Conservation (phyloP, 306 rosid species). For the peach (Prunus persica) region DNA sequence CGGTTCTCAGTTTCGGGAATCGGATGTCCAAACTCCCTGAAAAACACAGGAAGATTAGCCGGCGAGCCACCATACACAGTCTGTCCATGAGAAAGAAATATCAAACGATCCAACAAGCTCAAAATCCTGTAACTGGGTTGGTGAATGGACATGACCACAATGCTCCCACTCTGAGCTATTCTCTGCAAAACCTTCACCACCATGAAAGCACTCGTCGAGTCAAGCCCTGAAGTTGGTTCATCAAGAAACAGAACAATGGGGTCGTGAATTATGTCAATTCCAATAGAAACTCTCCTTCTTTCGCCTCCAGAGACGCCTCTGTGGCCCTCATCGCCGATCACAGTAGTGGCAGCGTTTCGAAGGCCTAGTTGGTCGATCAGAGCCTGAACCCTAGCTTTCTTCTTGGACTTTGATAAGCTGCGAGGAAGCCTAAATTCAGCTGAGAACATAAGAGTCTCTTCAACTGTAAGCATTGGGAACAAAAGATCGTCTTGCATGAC, state of each 20-base stretch:
- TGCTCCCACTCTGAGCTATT: constrained; percentile 86
- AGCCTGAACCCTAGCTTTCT: constrained; percentile 71
- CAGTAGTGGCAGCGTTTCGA: constrained; percentile 56
- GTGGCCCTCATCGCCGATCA: constrained; percentile 89
- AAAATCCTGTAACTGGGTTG: constrained; percentile 90
- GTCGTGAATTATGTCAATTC: constrained; percentile 84
- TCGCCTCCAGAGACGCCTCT: constrained; percentile 91
- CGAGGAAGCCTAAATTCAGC: constrained; percentile 90
- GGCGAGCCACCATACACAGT: constrained; percentile 77
- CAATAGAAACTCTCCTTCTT: constrained; percentile 86
- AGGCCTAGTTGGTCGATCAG: constrained; percentile 81
- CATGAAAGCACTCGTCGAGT: constrained; percentile 92
- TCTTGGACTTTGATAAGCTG: constrained; percentile 66
- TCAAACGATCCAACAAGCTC: constrained; percentile 58
- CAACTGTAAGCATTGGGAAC: constrained; percentile 92
- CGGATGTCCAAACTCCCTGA: constrained; percentile 69
- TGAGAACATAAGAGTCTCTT: constrained; percentile 90
- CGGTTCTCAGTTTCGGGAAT: constrained; percentile 78
- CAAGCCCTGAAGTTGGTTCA: constrained; percentile 90
- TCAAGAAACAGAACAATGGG: constrained; percentile 82
- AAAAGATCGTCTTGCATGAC: constrained; percentile 98
- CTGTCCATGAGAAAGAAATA: constrained; percentile 82
- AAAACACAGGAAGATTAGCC: constrained; percentile 39
- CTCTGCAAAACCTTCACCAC: constrained; percentile 82
- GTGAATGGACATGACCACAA: constrained; percentile 75